Evolutionary conservation across 305 asterid species (phyloP), one percentile per base, ranked within the genome.

Genomic region (Solanum hybrid): DNA sequence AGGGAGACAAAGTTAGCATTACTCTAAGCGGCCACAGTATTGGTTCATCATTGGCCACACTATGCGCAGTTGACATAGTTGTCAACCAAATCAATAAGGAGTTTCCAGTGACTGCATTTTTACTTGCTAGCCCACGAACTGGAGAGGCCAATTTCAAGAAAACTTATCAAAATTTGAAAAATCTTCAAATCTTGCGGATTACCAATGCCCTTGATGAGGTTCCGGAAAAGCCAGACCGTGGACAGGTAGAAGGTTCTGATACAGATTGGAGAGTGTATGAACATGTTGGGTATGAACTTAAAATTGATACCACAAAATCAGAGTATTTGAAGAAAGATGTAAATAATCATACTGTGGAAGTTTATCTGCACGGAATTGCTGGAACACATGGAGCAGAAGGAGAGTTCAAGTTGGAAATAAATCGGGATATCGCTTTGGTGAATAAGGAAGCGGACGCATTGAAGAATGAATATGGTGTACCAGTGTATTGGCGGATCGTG

Each of bases 11-110:
- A 22, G 51, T 86, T 37, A 86, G 89, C 89, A 64, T 86, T 33
- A 86, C 78, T 26, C 89, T 86, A 35, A 24, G 33, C 34, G 88
- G 88, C 6, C 88, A 86, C 78, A 61, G 88, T 36, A 31, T 86
- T 20, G 88, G 88, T 86, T 61, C 88, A 61, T 34, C 88, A 22
- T 26, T 86, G 8, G 12, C 88, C 20, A 61, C 88, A 4, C 40
- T 86, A 37, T 95, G 93, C 16, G 98, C 97, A 18, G 91, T 90
- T 1, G 98, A 97, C 91, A 93, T 96, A 13, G 94, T 95, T 5
- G 37, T 83, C 75, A 94, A 95, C 33, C 92, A 93, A 40, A 91
- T 92, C 92, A 94, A 95, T 90, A 93, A 93, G 91, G 87, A 89
- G 0, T 94, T 92, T 87, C 97, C 95, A 3, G 95, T 94, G 39